Base-by-base conservation (phyloP, 139 green algal species). In the Haematococcus sp. region DNA sequence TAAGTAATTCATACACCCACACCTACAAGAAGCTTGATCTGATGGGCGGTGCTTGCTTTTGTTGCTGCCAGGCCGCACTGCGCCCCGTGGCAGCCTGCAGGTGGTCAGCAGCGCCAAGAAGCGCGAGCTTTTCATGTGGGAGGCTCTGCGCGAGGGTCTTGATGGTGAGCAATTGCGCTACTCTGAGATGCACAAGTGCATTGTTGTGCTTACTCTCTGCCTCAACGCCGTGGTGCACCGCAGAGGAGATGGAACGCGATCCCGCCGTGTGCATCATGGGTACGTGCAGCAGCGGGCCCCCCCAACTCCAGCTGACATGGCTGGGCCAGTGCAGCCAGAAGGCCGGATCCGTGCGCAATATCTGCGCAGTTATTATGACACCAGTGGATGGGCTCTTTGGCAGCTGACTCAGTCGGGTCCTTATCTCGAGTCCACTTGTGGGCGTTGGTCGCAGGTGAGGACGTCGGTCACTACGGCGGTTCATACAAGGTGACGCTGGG, bases 391-490 rank as follows among this genome's bases (percentile, higher is more conserved):
- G 28, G 59, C 59, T 40, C 7, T 4, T 35, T 35, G 28, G 16
- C 7, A 4, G n/a, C 25, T 33, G 19, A 25, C 59, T 46, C 27
- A 40, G 27, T 35, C 59, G 17, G 17, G 15, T 40, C n/a, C 59
- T 67, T 44, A 61, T 32, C 17, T 40, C 16, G 15, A 30, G 61
- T 13, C 59, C 51, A 9, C 31, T 46, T 32, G 27, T 52, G 27
- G 40, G 23, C 46, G 22, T 33, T 44, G 40, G 9, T 9, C 60
- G 44, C 79, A 92, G 92, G 93, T 28, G 94, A 98, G 87, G 94
- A 98, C 63, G 94, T 98, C 30, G 94, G 94, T 5, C 94, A 98
- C 86, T 98, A 98, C 68, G 94, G 94, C 27, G 94, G 94, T 32
- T 93, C 84, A 30, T 98, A 98, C 90, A 98, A 98, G 84, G 89